Base-by-base conservation (phyloP, 441 rosid species). In the Geranium incanum region DNA sequence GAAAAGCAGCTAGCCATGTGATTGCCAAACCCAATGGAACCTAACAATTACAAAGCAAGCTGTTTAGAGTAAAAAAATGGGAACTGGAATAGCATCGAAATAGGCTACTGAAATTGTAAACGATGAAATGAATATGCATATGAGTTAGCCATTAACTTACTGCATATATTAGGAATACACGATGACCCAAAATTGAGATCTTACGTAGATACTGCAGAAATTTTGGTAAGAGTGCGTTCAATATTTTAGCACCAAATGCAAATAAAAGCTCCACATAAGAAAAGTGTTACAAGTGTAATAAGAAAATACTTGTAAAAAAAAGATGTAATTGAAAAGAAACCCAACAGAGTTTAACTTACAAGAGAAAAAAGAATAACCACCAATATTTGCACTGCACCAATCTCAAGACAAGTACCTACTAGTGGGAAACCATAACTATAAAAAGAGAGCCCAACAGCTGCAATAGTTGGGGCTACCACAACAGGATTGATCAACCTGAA, bases 391-490 rank as follows among this genome's bases (percentile, higher is more conserved):
- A 87, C 82, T 3, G 77, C 87, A 38, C 99, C 97, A 48, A 89
- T 87, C 85, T 94, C 99, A 23, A 94, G 84, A 81, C 99, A 94
- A 72, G 84, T 84, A 63, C 99, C 97, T 73, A 87, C 99, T 59
- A 86, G 82, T 65, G 95, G 95, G 77, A 94, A 94, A 73, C 99
- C 99, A 69, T 90, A 90, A 76, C 92, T 89, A 82, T 86, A 94
- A 77, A 94, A 94, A 0, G 97, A 90, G 82, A 94, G 94, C 65
- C 99, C 99, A 72, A 94, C 93, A 23, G 99, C 99, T 74, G 99
- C 99, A 78, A 94, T 83, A 18, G 99, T 94, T 45, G 99, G 99
- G 77, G 99, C 90, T 73, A 94, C 94, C 74, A 92, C 97, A 70
- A 94, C 99, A 3, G 99, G 99, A 83, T 94, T 94, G 71, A 94